phyloP scores from a whole-genome alignment of 2,329 filamentous ascomycete species.

The Ilyonectria destructans region DNA sequence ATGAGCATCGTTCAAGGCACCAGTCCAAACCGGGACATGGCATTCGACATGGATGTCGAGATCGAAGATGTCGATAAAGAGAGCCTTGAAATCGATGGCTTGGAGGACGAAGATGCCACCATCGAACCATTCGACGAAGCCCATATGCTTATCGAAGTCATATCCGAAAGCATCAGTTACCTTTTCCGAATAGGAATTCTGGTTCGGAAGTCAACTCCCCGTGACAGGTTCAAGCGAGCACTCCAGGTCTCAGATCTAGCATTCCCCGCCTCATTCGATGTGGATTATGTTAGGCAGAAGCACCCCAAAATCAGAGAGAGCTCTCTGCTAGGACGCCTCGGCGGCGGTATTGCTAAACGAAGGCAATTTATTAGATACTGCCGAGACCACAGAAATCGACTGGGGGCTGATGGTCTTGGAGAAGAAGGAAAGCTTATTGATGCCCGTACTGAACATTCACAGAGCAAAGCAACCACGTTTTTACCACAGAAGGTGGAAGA shows the following conservation, averaged over 20 bases:
- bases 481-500: neutral
- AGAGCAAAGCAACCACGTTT: neutral
- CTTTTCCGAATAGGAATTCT: conserved; percentile 28
- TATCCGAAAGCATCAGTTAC: conserved; percentile 27
- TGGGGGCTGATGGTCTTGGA: neutral
- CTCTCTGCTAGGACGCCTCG: conserved; percentile 17
- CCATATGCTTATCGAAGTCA: conserved; percentile 5
- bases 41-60: neutral
- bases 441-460: neutral
- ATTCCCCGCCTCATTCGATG: conserved; percentile 11
- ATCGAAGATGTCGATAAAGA: neutral
- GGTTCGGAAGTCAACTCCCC: conserved; percentile 18
- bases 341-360: conserved; percentile 31
- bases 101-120: neutral
- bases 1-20: neutral
- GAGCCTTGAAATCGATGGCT: neutral
- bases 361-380: conserved; percentile 32
- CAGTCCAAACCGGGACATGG: neutral
- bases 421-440: neutral
- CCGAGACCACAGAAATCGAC: conserved; percentile 22
- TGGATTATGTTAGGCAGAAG: conserved; percentile 24
- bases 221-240: conserved; percentile 28
- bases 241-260: neutral
- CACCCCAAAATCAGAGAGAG: conserved; percentile 13
- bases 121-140: neutral